These are phyloP conservation scores for Lanzia echinophila DNA, from an alignment of 2,329 filamentous ascomycete genomes.

Conservation along the genomic window DNA sequence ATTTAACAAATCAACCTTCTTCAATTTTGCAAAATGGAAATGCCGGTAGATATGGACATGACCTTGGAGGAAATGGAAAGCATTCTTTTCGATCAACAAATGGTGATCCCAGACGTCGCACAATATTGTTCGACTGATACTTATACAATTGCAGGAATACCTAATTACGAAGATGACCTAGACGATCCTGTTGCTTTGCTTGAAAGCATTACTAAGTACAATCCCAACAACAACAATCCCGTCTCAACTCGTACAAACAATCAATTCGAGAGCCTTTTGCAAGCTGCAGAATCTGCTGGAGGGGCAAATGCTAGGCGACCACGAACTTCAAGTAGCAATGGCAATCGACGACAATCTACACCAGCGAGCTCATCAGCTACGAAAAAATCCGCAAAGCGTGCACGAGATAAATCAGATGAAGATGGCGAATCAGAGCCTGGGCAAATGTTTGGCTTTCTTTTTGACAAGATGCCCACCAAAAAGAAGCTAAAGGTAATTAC, in stretches of 20 bases:
- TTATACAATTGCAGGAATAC: slow-evolving; percentile 17
- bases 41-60: slow-evolving; percentile 3
- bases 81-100: background rate
- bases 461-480: background rate
- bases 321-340: slow-evolving; percentile 1
- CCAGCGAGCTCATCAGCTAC: background rate
- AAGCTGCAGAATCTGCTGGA: slow-evolving; percentile 25
- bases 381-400: background rate
- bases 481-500: slow-evolving; percentile 11
- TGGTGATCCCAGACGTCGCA: slow-evolving; percentile 5
- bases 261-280: slow-evolving; percentile 23
- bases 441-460: slow-evolving; percentile 8
- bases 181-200: slow-evolving; percentile 23
- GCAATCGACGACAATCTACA: background rate
- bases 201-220: slow-evolving; percentile 23
- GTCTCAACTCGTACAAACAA: slow-evolving; percentile 11
- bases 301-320: slow-evolving; percentile 10
- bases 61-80: slow-evolving; percentile 12
- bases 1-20: background rate
- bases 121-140: slow-evolving; percentile 9
- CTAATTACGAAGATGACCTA: slow-evolving; percentile 16
- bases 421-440: background rate
- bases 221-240: slow-evolving; percentile 6
- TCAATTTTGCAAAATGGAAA: background rate
- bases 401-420: background rate